Evolutionary conservation across 2,329 filamentous ascomycete species (phyloP), one percentile per base, ranked within the genome.

Genomic region (Aspergillus ochraceoroseus): DNA sequence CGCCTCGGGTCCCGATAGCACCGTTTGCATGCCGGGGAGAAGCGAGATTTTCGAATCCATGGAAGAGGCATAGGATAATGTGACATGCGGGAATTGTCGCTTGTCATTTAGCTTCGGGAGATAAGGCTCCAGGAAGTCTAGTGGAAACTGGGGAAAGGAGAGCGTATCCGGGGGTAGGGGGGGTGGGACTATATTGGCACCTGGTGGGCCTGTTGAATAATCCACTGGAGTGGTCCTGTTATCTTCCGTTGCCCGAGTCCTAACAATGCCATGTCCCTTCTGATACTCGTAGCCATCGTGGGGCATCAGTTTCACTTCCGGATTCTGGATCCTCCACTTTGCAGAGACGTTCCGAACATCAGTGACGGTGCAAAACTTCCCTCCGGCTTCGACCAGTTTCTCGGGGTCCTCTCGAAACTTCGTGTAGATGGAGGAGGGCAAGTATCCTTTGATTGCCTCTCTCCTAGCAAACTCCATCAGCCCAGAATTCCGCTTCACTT

Each of bases 21-120:
- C 72, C 2, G 90, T 96, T 51, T 84, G 85, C n/a, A 80, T 73
- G 9, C 88, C 88, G 0, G 87, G 87, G 0, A 82, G 74, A 18
- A 90, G 74, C 1, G 88, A 79, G 35, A 94, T 74, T 38, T 81
- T 78, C 27, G 84, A 83, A 68, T 96, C 90, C 52, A 98, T 82
- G 3, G 89, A 95, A 5, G 83, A 84, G 14, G 92, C 90, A 64
- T 89, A 96, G 8, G 90, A 95, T 27, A 95, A 73, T 2, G 89
- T 95, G 34, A 87, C 75, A 59, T 74, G 73, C 5, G 74, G 75
- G 15, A 71, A 58, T 26, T 56, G 51, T 26, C 61, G 57, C 28
- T 46, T 57, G 28, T 59, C 58, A 22, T 56, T 51, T 20, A 52
- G 44, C 8, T 49, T 51, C n/a, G 73, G 72, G 12, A 80, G 62